Evolutionary conservation across 202 grass and related monocot species (phyloP), one percentile per base, ranked within the genome.

Genomic region (Eragrostis tef): DNA sequence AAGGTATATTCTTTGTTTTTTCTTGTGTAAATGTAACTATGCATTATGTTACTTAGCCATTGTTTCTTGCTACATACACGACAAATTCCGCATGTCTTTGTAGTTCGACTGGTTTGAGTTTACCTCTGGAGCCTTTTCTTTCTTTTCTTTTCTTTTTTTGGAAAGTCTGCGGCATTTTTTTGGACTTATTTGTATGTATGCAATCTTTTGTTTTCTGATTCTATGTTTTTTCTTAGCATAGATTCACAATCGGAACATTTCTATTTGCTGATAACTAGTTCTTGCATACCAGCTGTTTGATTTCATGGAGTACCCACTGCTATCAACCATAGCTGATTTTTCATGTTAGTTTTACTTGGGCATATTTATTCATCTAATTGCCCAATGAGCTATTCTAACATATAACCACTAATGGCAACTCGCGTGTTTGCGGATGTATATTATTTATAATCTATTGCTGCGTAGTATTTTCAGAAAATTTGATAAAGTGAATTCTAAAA

Each of bases 361-460:
- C 67, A 27, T 73, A 41, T 29, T 48, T 65, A 11, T 59, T 49
- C 27, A 61, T 60, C 56, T 83, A 54, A 67, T 50, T 67, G 13
- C 60, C n/a, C 5, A 27, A 3, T 74, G 36, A 29, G 1, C 24
- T 64, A 50, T 79, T 53, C 9, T 56, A 20, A 20, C 11, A 77
- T 27, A 7, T 29, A 51, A 22, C 19, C 22, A 74, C 53, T 57
- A 47, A 45, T 5, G 73, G 10, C 1, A 73, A 3, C 51, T 22
- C 54, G 63, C 82, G 59, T 82, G n/a, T 77, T 7, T 82, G 43
- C n/a, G 41, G 67, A 66, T 56, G 46, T 44, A 62, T n/a, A 14
- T 49, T 68, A 49, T 74, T 24, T 47, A 16, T 75, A 52, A 81
- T 81, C 7, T 82, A n/a, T 50, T 86, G 21, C 31, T 76, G 43